Conservation (phyloP, 2,329 filamentous ascomycete species). For the Sclerotinia minor region DNA sequence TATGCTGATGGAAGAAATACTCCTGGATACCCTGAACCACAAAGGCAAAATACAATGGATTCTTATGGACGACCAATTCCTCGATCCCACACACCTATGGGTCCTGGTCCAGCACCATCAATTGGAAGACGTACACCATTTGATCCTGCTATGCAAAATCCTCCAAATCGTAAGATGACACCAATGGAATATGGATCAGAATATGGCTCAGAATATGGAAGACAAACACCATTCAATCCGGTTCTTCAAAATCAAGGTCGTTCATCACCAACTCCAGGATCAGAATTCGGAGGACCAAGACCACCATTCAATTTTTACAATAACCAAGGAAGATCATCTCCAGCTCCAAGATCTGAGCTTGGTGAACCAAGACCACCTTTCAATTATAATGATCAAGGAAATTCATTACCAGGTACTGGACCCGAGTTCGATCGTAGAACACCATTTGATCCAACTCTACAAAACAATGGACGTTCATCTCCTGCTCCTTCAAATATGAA, state of each 20-base stretch:
- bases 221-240: constrained; percentile 12
- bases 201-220: constrained; percentile 19
- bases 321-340: constrained; percentile 4
- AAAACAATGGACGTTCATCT: not conserved
- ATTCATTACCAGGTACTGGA: not conserved
- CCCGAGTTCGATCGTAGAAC: not conserved
- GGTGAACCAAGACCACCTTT: constrained; percentile 5
- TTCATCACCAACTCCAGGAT: constrained; percentile 8
- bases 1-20: constrained; percentile 32
- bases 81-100: constrained; percentile 37
- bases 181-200: not conserved
- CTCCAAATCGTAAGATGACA: constrained; percentile 16
- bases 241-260: constrained; percentile 10
- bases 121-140: constrained; percentile 37
- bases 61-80: constrained; percentile 36
- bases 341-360: constrained; percentile 1
- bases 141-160: constrained; percentile 28
- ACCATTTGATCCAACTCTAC: constrained; percentile 16
- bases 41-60: constrained; percentile 30
- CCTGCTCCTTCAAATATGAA: not conserved
- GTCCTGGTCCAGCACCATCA: constrained; percentile 32
- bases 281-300: constrained; percentile 5
- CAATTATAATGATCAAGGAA: constrained; percentile 11
- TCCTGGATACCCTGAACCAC: constrained; percentile 9
- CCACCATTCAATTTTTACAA: not conserved